Percentiles rank a stretch among this genome's conserved stretches.
These are phyloP conservation scores for Williopsis jadinii DNA, from an alignment of 1,139 yeast genomes.

Conservation along the genomic window DNA sequence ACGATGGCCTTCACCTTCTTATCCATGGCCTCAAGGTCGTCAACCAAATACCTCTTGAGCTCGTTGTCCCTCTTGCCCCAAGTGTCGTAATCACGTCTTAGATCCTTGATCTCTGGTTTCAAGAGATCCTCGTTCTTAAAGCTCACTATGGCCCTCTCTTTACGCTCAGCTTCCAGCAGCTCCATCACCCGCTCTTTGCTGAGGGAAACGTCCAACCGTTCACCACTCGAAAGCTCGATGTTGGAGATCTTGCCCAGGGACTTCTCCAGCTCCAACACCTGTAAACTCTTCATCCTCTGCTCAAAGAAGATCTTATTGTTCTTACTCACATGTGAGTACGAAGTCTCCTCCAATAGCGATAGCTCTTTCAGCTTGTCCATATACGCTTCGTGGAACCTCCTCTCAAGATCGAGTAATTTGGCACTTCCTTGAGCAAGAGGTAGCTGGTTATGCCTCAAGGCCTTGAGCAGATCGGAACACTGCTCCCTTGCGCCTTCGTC, in stretches of 20 bases:
- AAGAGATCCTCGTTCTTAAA: constrained; percentile 16
- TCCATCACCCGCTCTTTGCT: constrained; percentile 15
- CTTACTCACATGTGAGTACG: constrained; percentile 9
- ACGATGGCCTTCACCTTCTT: constrained; percentile 1
- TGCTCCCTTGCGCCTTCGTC: constrained; percentile 3
- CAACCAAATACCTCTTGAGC: constrained; percentile 33
- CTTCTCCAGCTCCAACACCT: constrained; percentile 10
- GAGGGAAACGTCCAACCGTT: constrained; percentile 5
- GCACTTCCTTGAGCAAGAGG: constrained; percentile 3
- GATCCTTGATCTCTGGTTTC: constrained; percentile 14
- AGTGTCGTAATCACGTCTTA: constrained; percentile 26
- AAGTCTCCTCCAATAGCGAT: constrained; percentile 3
- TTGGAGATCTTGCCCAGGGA: constrained; percentile 8
- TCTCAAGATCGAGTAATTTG: constrained; percentile 11
- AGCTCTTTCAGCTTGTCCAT: constrained; percentile 5
- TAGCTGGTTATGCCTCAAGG: constrained; percentile 2
- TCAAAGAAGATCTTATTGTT: constrained; percentile 16
- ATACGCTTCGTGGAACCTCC: constrained; percentile 10
- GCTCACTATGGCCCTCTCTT: constrained; percentile 12
- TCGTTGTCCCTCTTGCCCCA: constrained; percentile 37
- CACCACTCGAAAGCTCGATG: constrained; percentile 12
- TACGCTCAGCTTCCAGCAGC: constrained; percentile 15
- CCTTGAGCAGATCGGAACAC: background rate
- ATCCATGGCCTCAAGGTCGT: constrained; percentile 28
- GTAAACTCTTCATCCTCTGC: constrained; percentile 8